Base-by-base conservation (phyloP, 768 basidiomycete genomes). In the Phaffia tasmanica region DNA sequence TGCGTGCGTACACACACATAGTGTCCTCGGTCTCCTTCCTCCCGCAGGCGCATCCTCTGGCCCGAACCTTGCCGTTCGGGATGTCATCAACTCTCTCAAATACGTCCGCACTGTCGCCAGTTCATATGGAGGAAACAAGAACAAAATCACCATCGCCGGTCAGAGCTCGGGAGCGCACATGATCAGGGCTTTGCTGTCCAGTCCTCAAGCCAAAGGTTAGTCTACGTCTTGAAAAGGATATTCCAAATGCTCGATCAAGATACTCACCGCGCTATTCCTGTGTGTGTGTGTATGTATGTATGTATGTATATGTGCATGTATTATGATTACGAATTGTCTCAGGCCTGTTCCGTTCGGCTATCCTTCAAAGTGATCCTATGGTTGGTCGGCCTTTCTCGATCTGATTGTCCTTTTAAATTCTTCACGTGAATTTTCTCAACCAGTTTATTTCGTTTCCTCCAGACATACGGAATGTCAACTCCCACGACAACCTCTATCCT, bases 331-430 rank as follows among this genome's bases (percentile, higher is more conserved):
- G n/a, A n/a, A n/a, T 42, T 42, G 6, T 42, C 35, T 42, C 35
- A 42, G 35, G 54, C 4, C 66, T 67, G 11, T 62, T 62, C 66
- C n/a, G 42, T 15, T 18, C 51, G 15, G 53, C 60, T 9, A 62
- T 67, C 23, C 66, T 67, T 23, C 60, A 67, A 47, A 67, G 66
- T 46, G 66, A 67, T 47, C 66, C 66, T 0, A 67, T 67, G 66
- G 65, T 67, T n/a, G 46, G 65, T 48, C 5, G 15, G 3, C 18
- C 42, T 30, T 8, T 15, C 30, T 18, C 2, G 53, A 4, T 42
- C 15, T 30, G n/a, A 1, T 42, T 42, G 35, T 42, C 11, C 35
- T 18, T 51, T 19, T 35, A 53, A 25, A 3, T 55, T 46, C 46
- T 7, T 42, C 11, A 2, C 35, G 23, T 15, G 47, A 23, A 61